phyloP scores from a whole-genome alignment of 176 grass and related monocot genomes.

The Cenchrus americanus region DNA sequence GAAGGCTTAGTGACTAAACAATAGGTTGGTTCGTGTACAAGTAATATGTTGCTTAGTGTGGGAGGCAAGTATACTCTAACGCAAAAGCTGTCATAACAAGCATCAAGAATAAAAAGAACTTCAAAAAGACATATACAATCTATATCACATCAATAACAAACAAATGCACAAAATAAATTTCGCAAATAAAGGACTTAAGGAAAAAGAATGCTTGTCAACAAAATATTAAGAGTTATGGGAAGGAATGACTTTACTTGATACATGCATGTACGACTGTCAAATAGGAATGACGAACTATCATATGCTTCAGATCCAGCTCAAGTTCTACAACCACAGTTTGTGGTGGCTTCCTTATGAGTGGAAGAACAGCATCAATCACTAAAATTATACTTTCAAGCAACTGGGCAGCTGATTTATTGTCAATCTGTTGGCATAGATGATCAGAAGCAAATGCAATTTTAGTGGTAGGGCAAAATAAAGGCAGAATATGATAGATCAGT shows the following conservation, averaged over 20 bases:
- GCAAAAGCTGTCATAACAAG: background rate
- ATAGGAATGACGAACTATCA: slow-evolving; percentile 96
- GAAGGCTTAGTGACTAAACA: no score
- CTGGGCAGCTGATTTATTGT: slow-evolving; percentile 83
- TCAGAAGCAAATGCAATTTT: slow-evolving; percentile 37
- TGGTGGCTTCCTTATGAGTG: slow-evolving; percentile 85
- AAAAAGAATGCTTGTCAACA: slow-evolving; percentile 6
- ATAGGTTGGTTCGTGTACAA: no score
- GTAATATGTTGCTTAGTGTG: no score
- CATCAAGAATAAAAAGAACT: slow-evolving; percentile 24
- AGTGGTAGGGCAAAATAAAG: slow-evolving; percentile 17
- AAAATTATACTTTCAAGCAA: slow-evolving; percentile 98
- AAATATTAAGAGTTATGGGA: slow-evolving; percentile 24
- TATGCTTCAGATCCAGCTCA: slow-evolving; percentile 96
- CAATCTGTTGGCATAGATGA: slow-evolving; percentile 61
- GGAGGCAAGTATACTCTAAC: no score
- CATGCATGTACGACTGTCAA: slow-evolving; percentile 98
- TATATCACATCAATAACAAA: slow-evolving; percentile 17
- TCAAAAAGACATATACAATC: background rate
- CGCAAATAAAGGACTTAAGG: background rate
- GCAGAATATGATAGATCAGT: slow-evolving; percentile 15
- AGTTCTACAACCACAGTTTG: slow-evolving; percentile 91
- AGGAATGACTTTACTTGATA: slow-evolving; percentile 74
- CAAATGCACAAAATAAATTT: slow-evolving; percentile 1
- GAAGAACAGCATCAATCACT: slow-evolving; percentile 94